A percentile compares a stretch with the other conserved stretches of the same genome.
Evolutionary conservation across 2,329 filamentous ascomycete species (phyloP).

Genomic region (Aspergillus pseudoviridinutans): DNA sequence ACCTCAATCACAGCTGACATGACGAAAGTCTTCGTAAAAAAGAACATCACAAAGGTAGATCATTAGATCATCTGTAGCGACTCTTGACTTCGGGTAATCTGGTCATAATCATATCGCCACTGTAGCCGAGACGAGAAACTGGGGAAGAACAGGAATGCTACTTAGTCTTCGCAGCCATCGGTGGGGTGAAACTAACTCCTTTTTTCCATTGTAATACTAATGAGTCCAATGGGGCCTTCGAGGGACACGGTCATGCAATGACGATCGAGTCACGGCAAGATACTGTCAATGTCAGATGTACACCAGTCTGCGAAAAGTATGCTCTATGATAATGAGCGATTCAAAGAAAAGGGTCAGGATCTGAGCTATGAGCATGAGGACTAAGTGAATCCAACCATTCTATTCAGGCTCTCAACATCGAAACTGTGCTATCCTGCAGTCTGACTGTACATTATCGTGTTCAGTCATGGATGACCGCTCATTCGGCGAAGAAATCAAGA

Average conservation of each 20-base stretch:
- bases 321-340: background rate
- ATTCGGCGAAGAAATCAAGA: background rate
- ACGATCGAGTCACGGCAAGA: slow-evolving; percentile 25
- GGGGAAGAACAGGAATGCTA: background rate
- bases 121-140: background rate
- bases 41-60: background rate
- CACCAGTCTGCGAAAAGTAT: background rate
- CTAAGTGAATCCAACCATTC: background rate
- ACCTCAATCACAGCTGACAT: background rate
- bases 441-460: background rate
- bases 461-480: background rate
- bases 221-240: background rate
- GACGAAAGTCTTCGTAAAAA: background rate
- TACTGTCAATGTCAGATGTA: background rate
- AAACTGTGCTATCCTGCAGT: background rate
- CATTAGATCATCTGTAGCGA: background rate
- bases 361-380: background rate
- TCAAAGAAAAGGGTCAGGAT: background rate
- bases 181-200: background rate
- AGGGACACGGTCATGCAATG: slow-evolving; percentile 26
- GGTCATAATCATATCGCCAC: background rate
- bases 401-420: background rate
- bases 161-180: background rate
- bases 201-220: background rate
- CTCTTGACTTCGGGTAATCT: background rate